These are phyloP conservation scores for Planoprotostelium fungivorum DNA, from an alignment of 78 protist genomes.

Conservation along the genomic window DNA sequence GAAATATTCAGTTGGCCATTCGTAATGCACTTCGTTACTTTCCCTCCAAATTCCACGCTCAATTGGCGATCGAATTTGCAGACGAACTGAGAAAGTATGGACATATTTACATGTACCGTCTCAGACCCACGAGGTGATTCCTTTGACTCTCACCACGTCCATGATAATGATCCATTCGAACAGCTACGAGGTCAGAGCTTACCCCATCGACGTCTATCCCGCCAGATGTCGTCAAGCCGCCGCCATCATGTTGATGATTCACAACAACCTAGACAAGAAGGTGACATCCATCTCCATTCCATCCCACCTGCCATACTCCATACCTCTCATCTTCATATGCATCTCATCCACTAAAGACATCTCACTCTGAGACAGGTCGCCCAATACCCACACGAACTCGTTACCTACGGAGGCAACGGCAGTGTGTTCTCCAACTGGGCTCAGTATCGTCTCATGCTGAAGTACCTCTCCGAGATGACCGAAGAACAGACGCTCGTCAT, in stretches of 20 bases:
- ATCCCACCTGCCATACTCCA: too few species aligned
- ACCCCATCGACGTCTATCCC: constrained; percentile 69
- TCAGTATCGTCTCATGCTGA: constrained; percentile 78
- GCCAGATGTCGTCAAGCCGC: constrained; percentile 71
- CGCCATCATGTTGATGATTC: constrained; percentile 86
- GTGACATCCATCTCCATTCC: neutral
- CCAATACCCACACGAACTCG: constrained; percentile 89
- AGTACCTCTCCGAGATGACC: constrained; percentile 76
- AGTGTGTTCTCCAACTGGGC: constrained; percentile 85
- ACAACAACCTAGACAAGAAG: constrained; percentile 77
- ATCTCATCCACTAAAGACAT: too few species aligned
- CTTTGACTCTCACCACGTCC: too few species aligned
- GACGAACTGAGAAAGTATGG: constrained; percentile 74
- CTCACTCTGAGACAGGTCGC: constrained; percentile 63
- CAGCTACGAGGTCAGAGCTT: constrained; percentile 70
- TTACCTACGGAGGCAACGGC: constrained; percentile 95
- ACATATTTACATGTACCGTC: constrained; percentile 90
- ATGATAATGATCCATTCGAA: neutral
- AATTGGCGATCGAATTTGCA: constrained; percentile 47
- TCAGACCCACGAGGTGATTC: constrained; percentile 60
- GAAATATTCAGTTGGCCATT: constrained; percentile 33
- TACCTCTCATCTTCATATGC: neutral
- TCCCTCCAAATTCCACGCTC: constrained; percentile 31
- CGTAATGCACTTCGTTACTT: constrained; percentile 68
- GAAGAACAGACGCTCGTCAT: constrained; percentile 80